These are phyloP conservation scores for Alnus glutinosa DNA, from an alignment of 306 rosid genomes.

Conservation along the genomic window DNA sequence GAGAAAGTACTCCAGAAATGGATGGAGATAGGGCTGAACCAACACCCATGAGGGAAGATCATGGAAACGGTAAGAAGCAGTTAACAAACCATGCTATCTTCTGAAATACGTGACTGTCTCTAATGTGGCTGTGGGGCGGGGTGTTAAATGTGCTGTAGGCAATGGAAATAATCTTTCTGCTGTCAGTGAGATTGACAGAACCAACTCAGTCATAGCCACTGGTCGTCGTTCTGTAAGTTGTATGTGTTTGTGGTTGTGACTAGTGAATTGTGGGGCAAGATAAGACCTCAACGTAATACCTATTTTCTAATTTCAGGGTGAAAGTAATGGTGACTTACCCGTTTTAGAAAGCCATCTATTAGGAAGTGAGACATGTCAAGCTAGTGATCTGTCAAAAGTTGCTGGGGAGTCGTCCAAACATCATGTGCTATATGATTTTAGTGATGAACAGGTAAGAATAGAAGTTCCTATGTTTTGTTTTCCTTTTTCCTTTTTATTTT, in stretches of 20 bases:
- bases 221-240: conserved; percentile 99
- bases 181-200: conserved; percentile 33
- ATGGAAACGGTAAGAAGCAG: conserved; percentile 38
- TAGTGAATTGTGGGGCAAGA: conserved; percentile 42
- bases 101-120: conserved; percentile 29
- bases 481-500: background rate
- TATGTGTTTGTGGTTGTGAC: conserved; percentile 76
- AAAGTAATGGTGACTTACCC: conserved; percentile 46
- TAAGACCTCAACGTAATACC: conserved; percentile 50
- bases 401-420: conserved; percentile 41
- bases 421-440: conserved; percentile 55
- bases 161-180: conserved; percentile 32
- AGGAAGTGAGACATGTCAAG: conserved; percentile 40
- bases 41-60: conserved; percentile 28
- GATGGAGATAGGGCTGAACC: conserved; percentile 37
- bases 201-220: conserved; percentile 34
- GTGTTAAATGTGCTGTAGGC: conserved; percentile 45
- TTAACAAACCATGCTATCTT: conserved; percentile 27
- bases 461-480: background rate
- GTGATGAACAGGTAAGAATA: conserved; percentile 71
- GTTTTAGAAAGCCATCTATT: conserved; percentile 36
- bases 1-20: conserved; percentile 10
- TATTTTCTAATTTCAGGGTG: conserved; percentile 54
- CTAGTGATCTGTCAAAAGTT: conserved; percentile 34
- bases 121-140: conserved; percentile 29